These are phyloP conservation scores for Volvariella volvacea DNA, from an alignment of 1,284 basidiomycete species.

Conservation along the genomic window DNA sequence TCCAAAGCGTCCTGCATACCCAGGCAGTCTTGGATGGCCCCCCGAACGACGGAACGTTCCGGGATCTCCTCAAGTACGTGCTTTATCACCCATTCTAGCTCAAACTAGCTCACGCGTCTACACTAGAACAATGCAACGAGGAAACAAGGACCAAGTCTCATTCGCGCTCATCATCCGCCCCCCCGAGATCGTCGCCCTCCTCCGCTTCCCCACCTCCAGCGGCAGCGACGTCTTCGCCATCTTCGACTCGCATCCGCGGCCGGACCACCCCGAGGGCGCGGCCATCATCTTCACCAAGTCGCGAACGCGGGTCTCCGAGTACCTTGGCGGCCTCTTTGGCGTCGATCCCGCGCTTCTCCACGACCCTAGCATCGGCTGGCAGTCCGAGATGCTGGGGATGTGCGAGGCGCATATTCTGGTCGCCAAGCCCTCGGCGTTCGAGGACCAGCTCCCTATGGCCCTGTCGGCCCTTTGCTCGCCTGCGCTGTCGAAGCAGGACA, in stretches of 20 bases:
- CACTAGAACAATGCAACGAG: background rate
- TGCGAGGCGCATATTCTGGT: background rate
- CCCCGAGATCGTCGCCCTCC: background rate
- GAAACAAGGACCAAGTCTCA: background rate
- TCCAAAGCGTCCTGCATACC: background rate
- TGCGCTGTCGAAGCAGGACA: no score
- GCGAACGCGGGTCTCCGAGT: background rate
- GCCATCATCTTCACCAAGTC: background rate
- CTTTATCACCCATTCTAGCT: background rate
- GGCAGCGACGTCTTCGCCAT: background rate
- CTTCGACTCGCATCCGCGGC: slow-evolving; percentile 1
- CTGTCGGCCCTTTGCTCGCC: no score
- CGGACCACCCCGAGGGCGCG: background rate
- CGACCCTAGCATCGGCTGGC: background rate
- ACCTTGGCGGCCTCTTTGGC: background rate
- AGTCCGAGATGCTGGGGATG: background rate
- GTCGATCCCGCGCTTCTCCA: background rate
- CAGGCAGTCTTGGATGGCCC: background rate
- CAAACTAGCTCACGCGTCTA: background rate
- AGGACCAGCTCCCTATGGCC: no score
- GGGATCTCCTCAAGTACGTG: background rate
- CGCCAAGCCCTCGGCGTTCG: background rate
- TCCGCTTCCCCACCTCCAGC: background rate
- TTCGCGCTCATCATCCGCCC: background rate
- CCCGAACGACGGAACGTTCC: background rate